A percentile compares a stretch with the other conserved stretches of the same genome.
Conservation (phyloP, 2,329 filamentous ascomycete species). For the Penicillium sp. region DNA sequence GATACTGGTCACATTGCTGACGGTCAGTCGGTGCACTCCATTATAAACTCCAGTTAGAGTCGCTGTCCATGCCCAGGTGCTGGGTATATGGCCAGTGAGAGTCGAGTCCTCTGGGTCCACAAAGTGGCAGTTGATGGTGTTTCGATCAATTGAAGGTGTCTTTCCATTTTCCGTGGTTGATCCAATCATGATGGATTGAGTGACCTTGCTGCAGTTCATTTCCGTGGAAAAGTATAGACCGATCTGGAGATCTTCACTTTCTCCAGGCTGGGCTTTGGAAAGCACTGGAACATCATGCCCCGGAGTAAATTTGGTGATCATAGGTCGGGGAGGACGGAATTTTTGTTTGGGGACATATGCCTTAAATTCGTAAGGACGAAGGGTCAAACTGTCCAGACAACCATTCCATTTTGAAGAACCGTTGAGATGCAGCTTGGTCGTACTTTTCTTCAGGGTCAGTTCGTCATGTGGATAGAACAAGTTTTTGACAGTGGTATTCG, state of each 20-base stretch:
- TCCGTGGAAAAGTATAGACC: constrained; percentile 59
- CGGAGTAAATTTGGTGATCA: constrained; percentile 60
- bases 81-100: constrained; percentile 55
- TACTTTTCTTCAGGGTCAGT: constrained; percentile 50
- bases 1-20: constrained; percentile 53
- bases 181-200: constrained; percentile 50
- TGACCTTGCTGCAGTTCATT: constrained; percentile 62
- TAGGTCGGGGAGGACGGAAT: constrained; percentile 54
- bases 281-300: constrained; percentile 60
- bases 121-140: constrained; percentile 48
- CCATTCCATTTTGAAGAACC: constrained; percentile 53
- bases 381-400: constrained; percentile 54
- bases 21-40: constrained; percentile 59
- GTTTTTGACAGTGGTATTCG: constrained; percentile 59
- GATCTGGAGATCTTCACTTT: constrained; percentile 50
- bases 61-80: constrained; percentile 54
- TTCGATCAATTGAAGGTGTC: constrained; percentile 45
- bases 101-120: constrained; percentile 34
- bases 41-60: constrained; percentile 58
- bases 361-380: constrained; percentile 59
- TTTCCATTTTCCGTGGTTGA: constrained; percentile 54
- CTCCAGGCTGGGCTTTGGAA: constrained; percentile 45
- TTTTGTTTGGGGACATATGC: constrained; percentile 57
- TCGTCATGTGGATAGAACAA: constrained; percentile 63
- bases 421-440: constrained; percentile 49